A percentile compares a stretch with the other conserved stretches of the same genome.
Evolutionary conservation across 2,329 filamentous ascomycete genomes (phyloP).

Genomic region (Pyrenochaeta sp.): DNA sequence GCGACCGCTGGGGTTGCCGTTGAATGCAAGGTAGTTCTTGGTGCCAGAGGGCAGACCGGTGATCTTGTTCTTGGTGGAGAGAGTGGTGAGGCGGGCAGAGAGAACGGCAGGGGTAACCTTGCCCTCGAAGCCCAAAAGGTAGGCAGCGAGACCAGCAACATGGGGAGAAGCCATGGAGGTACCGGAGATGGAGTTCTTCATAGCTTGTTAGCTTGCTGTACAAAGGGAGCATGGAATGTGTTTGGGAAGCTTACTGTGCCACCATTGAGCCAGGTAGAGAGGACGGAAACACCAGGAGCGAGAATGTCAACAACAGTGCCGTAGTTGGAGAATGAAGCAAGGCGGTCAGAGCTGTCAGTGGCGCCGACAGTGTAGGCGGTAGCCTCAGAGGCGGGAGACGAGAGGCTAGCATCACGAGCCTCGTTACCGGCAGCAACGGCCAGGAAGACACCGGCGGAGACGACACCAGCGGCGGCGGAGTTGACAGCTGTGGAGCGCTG

Average conservation of each 20-base stretch:
- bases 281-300: slow-evolving; percentile 52
- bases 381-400: slow-evolving; percentile 50
- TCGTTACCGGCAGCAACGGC: slow-evolving; percentile 54
- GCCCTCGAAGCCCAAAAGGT: slow-evolving; percentile 66
- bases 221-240: not conserved
- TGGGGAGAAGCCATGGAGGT: slow-evolving; percentile 76
- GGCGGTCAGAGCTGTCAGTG: slow-evolving; percentile 46
- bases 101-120: slow-evolving; percentile 58
- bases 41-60: slow-evolving; percentile 57
- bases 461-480: slow-evolving; percentile 47
- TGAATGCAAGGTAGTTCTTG: slow-evolving; percentile 65
- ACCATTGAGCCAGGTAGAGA: slow-evolving; percentile 59
- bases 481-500: slow-evolving; percentile 48
- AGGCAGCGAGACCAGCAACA: slow-evolving; percentile 74
- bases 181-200: slow-evolving; percentile 64
- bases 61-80: slow-evolving; percentile 53
- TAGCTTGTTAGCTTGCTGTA: slow-evolving; percentile 10
- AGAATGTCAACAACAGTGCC: slow-evolving; percentile 50
- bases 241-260: slow-evolving; percentile 37
- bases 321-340: slow-evolving; percentile 53
- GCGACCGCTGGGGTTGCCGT: slow-evolving; percentile 54
- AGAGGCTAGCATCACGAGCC: slow-evolving; percentile 39
- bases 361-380: slow-evolving; percentile 53
- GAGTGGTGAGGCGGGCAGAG: slow-evolving; percentile 56
- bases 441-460: slow-evolving; percentile 50